Evolutionary conservation across 345 rosid genomes (phyloP).

Genomic region (Lepidium didymum): DNA sequence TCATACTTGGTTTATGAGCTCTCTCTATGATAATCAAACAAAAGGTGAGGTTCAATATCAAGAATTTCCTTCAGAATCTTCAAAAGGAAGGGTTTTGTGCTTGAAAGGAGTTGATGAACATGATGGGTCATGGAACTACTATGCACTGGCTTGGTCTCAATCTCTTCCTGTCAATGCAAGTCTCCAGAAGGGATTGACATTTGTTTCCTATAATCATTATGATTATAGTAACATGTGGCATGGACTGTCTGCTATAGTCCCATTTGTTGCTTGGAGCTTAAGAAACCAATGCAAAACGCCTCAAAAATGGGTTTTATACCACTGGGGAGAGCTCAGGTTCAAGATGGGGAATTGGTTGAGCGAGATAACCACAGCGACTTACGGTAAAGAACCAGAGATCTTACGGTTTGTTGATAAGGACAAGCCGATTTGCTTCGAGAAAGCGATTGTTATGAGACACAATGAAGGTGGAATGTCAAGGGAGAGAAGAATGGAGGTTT

Average conservation of each 20-base stretch:
- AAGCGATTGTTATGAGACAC: constrained; percentile 77
- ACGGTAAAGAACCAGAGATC: constrained; percentile 26
- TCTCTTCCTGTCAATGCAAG: constrained; percentile 48
- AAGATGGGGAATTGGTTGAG: constrained; percentile 45
- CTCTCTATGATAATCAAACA: constrained; percentile 50
- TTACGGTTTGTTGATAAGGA: constrained; percentile 26
- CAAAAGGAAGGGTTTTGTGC: constrained; percentile 51
- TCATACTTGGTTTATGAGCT: constrained; percentile 83
- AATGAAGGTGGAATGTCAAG: constrained; percentile 74
- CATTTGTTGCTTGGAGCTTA: constrained; percentile 65
- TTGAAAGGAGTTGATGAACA: constrained; percentile 51
- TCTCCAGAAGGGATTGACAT: constrained; percentile 50
- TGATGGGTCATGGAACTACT: constrained; percentile 70
- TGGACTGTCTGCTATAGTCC: constrained; percentile 44
- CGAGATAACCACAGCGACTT: constrained; percentile 41
- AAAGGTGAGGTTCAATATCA: constrained; percentile 59
- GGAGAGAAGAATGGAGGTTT: constrained; percentile 53
- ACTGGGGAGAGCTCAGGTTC: constrained; percentile 64
- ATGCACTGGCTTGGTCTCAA: constrained; percentile 61
- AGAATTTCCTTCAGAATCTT: constrained; percentile 55
- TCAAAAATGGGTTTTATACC: constrained; percentile 57
- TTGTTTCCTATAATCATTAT: constrained; percentile 65
- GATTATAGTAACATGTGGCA: constrained; percentile 64
- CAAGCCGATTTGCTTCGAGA: constrained; percentile 55
- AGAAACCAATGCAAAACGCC: constrained; percentile 42